phyloP scores from a whole-genome alignment of 2,329 filamentous ascomycete species.

The Pezicula rhizophila region DNA sequence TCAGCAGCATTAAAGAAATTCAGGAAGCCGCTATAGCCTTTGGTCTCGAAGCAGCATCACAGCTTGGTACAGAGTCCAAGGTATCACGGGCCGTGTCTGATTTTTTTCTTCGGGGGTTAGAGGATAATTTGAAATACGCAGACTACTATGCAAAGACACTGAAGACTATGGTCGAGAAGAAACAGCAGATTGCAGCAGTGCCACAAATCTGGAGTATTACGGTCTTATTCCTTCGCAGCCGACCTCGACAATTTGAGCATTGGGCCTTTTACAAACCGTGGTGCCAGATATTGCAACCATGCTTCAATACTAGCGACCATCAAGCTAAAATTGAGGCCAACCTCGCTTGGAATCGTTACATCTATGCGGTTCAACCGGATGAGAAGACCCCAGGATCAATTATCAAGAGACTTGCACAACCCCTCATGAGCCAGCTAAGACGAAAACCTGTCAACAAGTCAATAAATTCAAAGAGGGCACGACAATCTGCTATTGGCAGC shows the following conservation, averaged over 20 bases:
- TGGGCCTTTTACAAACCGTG: conserved; percentile 73
- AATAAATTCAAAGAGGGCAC: conserved; percentile 45
- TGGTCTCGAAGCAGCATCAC: conserved; percentile 63
- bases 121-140: conserved; percentile 47
- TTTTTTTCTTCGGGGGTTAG: conserved; percentile 49
- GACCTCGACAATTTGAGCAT: conserved; percentile 49
- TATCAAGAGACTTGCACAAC: conserved; percentile 60
- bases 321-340: conserved; percentile 71
- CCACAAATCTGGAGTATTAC: conserved; percentile 87
- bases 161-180: conserved; percentile 60
- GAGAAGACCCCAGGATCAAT: conserved; percentile 48
- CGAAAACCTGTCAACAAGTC: conserved; percentile 54
- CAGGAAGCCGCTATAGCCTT: conserved; percentile 67
- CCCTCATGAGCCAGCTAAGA: conserved; percentile 62
- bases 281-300: conserved; percentile 73
- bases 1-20: conserved; percentile 73
- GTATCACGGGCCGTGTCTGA: conserved; percentile 62
- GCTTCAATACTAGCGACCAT: conserved; percentile 74
- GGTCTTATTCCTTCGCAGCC: conserved; percentile 65
- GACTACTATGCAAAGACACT: conserved; percentile 64
- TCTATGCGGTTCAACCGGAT: conserved; percentile 66
- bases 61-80: conserved; percentile 62
- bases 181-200: conserved; percentile 57
- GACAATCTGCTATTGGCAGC: conserved; percentile 54
- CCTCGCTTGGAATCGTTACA: conserved; percentile 77